phyloP scores from a whole-genome alignment of 106 monocot genomes.

The Chionographis japonica region DNA sequence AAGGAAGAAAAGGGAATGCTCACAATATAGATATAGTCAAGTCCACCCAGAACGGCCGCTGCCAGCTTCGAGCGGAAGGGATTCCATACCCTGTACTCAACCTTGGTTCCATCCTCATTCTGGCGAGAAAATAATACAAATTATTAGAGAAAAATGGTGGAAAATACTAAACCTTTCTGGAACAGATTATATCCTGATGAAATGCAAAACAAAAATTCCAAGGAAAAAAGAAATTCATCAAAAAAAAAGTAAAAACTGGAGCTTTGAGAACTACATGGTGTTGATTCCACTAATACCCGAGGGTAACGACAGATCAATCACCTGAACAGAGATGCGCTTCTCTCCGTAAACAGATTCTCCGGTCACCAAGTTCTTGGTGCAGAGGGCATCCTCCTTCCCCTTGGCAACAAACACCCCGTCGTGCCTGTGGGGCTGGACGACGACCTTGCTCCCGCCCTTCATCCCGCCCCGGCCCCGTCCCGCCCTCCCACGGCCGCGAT shows the following conservation, averaged over 20 bases:
- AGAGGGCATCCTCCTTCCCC: slow-evolving; percentile 95
- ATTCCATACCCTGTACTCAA: slow-evolving; percentile 94
- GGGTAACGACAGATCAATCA: slow-evolving; percentile 2
- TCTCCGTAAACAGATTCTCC: slow-evolving; percentile 94
- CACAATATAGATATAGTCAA: slow-evolving; percentile 95
- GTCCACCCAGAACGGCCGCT: slow-evolving; percentile 87
- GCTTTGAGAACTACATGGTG: neutral
- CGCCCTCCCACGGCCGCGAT: slow-evolving; percentile 36
- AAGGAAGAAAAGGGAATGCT: slow-evolving; percentile 9
- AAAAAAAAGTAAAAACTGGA: neutral
- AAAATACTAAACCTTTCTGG: neutral
- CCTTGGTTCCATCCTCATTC: slow-evolving; percentile 87
- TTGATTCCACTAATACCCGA: no score
- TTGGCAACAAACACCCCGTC: slow-evolving; percentile 87
- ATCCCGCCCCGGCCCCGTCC: slow-evolving; percentile 83
- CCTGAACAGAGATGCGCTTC: slow-evolving; percentile 93
- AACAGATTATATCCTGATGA: neutral
- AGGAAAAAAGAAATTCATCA: neutral
- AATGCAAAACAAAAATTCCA: neutral
- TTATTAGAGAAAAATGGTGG: neutral
- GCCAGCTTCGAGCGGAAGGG: slow-evolving; percentile 94
- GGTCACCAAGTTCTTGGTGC: slow-evolving; percentile 81
- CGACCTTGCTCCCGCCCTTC: slow-evolving; percentile 89
- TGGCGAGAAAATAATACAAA: slow-evolving; percentile 17
- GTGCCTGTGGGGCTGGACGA: slow-evolving; percentile 76